Evolutionary conservation across 345 rosid genomes (phyloP), one percentile per base, ranked within the genome.

Genomic region (Physaria fendleri): DNA sequence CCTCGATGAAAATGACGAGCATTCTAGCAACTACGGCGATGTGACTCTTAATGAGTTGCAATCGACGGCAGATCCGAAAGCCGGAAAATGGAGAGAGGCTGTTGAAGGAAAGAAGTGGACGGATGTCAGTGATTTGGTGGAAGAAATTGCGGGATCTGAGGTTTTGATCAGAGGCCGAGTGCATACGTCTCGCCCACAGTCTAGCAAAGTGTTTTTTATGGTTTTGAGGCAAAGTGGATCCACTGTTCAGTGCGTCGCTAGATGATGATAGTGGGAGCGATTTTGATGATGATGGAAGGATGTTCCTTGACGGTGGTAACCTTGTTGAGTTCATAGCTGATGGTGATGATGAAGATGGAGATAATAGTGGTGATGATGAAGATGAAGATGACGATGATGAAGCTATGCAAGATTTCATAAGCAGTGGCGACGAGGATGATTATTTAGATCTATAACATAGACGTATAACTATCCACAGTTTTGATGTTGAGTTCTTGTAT

Each of bases 371-470:
- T 24, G 87, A 76, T 6, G 86, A 84, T 1, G 77, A 79, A 11
- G 94, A 76, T 35, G 90, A 81, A 41, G 79, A 81, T 29, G 78
- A 87, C 25, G 95, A 81, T 16, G 76, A 79, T 28, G 89, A 82
- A 12, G 89, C n/a, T n/a, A n/a, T n/a, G n/a, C n/a, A 82, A 12
- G 88, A 78, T 18, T 85, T n/a, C n/a, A n/a, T n/a, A n/a, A n/a
- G n/a, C 62, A 90, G 99, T 53, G 95, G 75, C 2, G 95, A 83
- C 24, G 98, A 85, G 24, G 94, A 82, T 53, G 85, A 68, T n/a
- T n/a, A n/a, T n/a, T n/a, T n/a, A 6, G 49, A 39, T 64, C 18
- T 4, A 8, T 16, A 42, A 30, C 29, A 32, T 23, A 37, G 53
- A 17, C 21, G 12, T 44, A n/a, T 15, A 18, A 55, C 12, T 17